Evolutionary conservation across 2,329 filamentous ascomycete species (phyloP).

Genomic region (Coniochaeta sp.): DNA sequence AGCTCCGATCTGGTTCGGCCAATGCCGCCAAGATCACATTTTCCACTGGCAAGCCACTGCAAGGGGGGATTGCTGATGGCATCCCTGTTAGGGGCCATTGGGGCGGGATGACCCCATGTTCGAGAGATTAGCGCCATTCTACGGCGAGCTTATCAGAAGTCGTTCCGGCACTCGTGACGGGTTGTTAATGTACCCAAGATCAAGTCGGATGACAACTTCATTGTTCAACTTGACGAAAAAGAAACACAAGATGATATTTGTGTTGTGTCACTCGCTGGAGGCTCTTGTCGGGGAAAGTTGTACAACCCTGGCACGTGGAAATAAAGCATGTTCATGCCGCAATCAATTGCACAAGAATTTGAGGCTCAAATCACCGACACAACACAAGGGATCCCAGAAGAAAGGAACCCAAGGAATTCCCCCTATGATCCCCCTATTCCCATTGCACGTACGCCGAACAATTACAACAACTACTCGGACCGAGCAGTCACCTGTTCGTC

Average conservation of each 20-base stretch:
- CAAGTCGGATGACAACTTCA: background rate
- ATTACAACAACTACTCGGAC: background rate
- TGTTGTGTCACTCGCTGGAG: background rate
- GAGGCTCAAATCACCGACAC: conserved; percentile 1
- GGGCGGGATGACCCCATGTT: background rate
- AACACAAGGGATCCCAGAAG: background rate
- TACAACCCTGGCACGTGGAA: background rate
- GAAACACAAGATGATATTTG: too few species aligned
- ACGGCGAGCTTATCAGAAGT: background rate
- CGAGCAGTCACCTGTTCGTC: background rate
- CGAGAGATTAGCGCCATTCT: background rate
- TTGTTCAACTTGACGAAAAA: too few species aligned
- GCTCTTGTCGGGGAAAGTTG: background rate
- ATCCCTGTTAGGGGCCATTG: background rate
- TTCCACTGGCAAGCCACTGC: background rate
- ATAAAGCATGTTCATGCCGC: background rate
- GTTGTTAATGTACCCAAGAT: background rate
- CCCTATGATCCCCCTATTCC: too few species aligned
- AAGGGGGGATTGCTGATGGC: background rate
- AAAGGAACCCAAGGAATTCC: background rate
- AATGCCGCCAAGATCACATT: background rate
- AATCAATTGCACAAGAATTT: background rate
- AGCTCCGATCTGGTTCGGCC: background rate
- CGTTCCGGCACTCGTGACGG: background rate
- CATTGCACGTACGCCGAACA: too few species aligned